Evolutionary conservation across 306 rosid species (phyloP), one percentile per base, ranked within the genome.

Genomic region (Sophora flavescens): DNA sequence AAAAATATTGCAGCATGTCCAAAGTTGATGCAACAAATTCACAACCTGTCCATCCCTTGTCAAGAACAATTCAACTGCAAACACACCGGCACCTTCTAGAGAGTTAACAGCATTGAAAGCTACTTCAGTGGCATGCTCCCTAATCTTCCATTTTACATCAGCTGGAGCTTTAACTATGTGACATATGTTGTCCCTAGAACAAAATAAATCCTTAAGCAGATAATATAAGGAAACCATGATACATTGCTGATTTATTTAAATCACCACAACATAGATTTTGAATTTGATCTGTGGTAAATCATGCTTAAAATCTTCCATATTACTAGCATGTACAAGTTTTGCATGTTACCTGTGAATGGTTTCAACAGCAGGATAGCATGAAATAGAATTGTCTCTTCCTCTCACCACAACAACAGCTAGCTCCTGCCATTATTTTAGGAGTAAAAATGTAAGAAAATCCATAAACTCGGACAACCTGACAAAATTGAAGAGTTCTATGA

Each of bases 31-130:
- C 61, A 53, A 73, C 69, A 53, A 44, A 80, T 35, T 68, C 63
- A 63, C 61, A 83, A 92, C 99, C 99, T 86, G 89, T 68, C 80
- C 96, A 78, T 92, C 93, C 38, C 51, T 48, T 45, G 97, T 89
- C 83, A 92, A 78, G 84, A 92, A 95, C 85, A 95, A 84, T 71
- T 95, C 99, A 64, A 92, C 98, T 17, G 99, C 99, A 84, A 92
- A 95, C 54, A 92, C 93, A 57, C 99, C 99, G 45, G 98, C 99
- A 2, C 99, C 99, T 83, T 92, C 92, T 66, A 95, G 79, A 44
- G 98, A 89, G 48, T 84, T 84, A 68, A 95, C 93, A 78, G 99
- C 97, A 82, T 89, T 89, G 80, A 52, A 72, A 18, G 99, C 97
- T 75, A 91, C 91, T 67, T 92, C 89, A 59, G 90, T 82, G 32